Conservation (phyloP, 768 basidiomycete genomes). For the Pleurotus salmoneostramineus region DNA sequence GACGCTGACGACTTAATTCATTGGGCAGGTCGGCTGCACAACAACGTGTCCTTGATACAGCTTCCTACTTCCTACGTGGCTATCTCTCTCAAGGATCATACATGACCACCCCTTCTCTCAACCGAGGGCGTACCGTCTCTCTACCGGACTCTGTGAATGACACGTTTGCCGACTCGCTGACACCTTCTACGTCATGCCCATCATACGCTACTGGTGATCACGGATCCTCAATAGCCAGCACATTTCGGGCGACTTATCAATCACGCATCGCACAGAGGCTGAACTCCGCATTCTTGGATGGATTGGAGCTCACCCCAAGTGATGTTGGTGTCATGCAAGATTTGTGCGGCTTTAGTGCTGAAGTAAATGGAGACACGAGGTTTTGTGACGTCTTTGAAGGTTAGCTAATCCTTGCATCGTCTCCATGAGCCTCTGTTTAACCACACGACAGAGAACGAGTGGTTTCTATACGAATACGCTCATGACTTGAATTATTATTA, state of each 20-base stretch:
- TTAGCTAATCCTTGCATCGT: not conserved
- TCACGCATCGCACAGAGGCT: slow-evolving; percentile 26
- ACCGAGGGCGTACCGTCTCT: slow-evolving; percentile 29
- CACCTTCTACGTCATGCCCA: slow-evolving; percentile 35
- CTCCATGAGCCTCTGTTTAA: not conserved
- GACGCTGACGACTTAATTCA: not conserved
- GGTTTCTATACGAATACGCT: slow-evolving; percentile 42
- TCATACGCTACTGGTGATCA: slow-evolving; percentile 26
- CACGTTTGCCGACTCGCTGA: slow-evolving; percentile 39
- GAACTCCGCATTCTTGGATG: slow-evolving; percentile 28
- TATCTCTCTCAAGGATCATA: slow-evolving; percentile 41
- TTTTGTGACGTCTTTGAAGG: slow-evolving; percentile 36
- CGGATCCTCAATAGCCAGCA: slow-evolving; percentile 18
- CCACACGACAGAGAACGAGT: slow-evolving; percentile 26
- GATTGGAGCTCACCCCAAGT: slow-evolving; percentile 24
- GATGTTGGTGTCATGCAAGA: slow-evolving; percentile 42
- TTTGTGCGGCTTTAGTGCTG: slow-evolving; percentile 36
- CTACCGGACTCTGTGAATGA: slow-evolving; percentile 37
- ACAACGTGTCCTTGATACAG: slow-evolving; percentile 38
- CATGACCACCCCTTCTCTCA: slow-evolving; percentile 19
- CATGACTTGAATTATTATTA: slow-evolving; percentile 44
- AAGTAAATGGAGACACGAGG: slow-evolving; percentile 31
- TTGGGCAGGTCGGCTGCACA: slow-evolving; percentile 32
- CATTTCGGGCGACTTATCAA: slow-evolving; percentile 30
- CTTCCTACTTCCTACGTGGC: slow-evolving; percentile 33